phyloP scores from a whole-genome alignment of 768 basidiomycete genomes.

The Phanerodontia chrysosporium region DNA sequence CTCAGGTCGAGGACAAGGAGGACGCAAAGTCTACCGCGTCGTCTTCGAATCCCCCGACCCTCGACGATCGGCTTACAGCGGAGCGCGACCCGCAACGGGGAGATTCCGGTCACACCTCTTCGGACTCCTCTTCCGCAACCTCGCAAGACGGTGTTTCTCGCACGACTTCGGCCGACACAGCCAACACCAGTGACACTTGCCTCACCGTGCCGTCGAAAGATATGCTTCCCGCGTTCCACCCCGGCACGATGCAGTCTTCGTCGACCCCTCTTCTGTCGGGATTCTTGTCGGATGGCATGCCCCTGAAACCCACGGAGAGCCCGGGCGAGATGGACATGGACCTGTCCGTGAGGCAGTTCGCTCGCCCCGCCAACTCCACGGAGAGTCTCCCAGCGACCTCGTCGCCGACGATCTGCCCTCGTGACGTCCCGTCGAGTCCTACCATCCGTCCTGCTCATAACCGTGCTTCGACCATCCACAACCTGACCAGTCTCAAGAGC shows the following conservation, averaged over 20 bases:
- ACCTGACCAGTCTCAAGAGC: constrained; percentile 3
- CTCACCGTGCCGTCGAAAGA: constrained; percentile 6
- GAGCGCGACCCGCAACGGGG: constrained; percentile 7
- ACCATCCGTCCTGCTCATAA: constrained; percentile 5
- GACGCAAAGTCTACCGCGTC: constrained; percentile 7
- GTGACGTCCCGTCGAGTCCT: constrained; percentile 3
- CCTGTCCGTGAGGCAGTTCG: constrained; percentile 71
- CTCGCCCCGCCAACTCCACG: constrained; percentile 72
- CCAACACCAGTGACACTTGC: constrained; percentile 7
- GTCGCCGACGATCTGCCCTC: constrained; percentile 20
- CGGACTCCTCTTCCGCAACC: constrained; percentile 18
- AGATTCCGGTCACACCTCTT: constrained; percentile 9
- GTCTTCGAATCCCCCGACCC: constrained; percentile 17
- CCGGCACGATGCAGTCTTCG: constrained; percentile 8
- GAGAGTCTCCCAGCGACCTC: constrained; percentile 50
- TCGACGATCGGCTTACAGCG: constrained; percentile 5
- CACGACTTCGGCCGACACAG: constrained; percentile 5
- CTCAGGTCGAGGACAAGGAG: constrained; percentile 4
- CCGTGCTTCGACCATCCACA: constrained; percentile 14
- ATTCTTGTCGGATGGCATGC: constrained; percentile 14
- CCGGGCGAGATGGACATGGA: constrained; percentile 64
- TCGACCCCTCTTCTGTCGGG: constrained; percentile 35
- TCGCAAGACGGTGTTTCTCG: constrained; percentile 6
- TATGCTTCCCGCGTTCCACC: neutral
- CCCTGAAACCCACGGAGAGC: constrained; percentile 31